Evolutionary conservation across 257 asterid species (phyloP).

Genomic region (Jacaranda copaia): DNA sequence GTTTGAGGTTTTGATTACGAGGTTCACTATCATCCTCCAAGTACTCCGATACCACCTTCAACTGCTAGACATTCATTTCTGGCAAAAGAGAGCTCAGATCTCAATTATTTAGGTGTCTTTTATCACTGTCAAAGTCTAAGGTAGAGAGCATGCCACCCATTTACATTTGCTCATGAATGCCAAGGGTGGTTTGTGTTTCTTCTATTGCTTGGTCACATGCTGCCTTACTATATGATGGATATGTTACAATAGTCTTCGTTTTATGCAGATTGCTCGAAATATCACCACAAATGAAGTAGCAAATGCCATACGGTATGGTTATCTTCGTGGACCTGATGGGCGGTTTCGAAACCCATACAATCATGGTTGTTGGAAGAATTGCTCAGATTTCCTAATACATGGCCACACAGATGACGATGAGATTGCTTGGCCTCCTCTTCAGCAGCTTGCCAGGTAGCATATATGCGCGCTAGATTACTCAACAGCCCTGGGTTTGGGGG

Average conservation of each 20-base stretch:
- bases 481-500: constrained; percentile 35
- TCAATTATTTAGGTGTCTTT: no score
- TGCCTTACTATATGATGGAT: neutral
- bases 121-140: no score
- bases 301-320: constrained; percentile 79
- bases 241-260: constrained; percentile 14
- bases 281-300: constrained; percentile 93
- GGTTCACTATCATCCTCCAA: no score
- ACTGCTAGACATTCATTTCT: no score
- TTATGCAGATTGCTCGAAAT: constrained; percentile 80
- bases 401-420: constrained; percentile 85
- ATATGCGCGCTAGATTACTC: constrained; percentile 6
- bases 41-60: no score
- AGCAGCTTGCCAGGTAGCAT: constrained; percentile 58
- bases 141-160: no score
- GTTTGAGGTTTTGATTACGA: no score
- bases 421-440: constrained; percentile 95
- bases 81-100: no score
- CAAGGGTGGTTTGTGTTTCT: neutral
- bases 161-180: no score
- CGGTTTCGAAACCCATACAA: constrained; percentile 89
- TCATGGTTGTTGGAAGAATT: constrained; percentile 91
- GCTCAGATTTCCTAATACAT: constrained; percentile 76
- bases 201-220: neutral
- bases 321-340: constrained; percentile 95